Base-by-base conservation (phyloP, 768 basidiomycete species). In the Russula sp. region DNA sequence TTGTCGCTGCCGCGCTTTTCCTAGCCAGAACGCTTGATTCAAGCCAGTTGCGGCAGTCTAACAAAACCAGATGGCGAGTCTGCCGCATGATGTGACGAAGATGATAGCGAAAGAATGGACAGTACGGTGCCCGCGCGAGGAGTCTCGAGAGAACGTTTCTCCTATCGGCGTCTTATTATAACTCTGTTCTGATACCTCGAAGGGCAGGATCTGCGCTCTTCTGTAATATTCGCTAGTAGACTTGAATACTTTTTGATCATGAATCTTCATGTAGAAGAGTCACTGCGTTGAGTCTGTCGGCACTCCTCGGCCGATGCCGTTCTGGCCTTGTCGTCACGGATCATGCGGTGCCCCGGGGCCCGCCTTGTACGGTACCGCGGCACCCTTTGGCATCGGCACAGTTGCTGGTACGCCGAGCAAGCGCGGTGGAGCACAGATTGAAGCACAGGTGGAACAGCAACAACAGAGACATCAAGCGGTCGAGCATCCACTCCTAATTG, bases 131-230 rank as follows among this genome's bases (percentile, higher is more conserved):
- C 76, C 11, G 83, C 83, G 0, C 71, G 76, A 14, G 72, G 84
- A 26, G 76, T 88, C 32, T 87, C 89, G 1, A 78, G 93, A 44
- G 94, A 95, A 73, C 81, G 92, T 10, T 95, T 95, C 72, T 87
- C 90, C 7, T 94, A 92, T 76, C 95, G 93, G 93, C 94, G 90
- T 72, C 88, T 95, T 94, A 13, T 73, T 96, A 40, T 94, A 95
- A 74, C 72, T 94, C 36, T 94, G 90, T 69, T 89, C 90, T 0
- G 76, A 86, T 69, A 77, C 79, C 1, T 84, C 83, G 1, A 80
- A 78, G 74, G 88, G 90, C 87, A 63, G 32, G 77, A 63, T 34
- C 20, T 40, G 36, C 30, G 46, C 26, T 7, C 1, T n/a, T 5
- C 24, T 42, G 18, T 54, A 18, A 11, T 28, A 40, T 20, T 8